phyloP scores from a whole-genome alignment of 768 basidiomycete genomes.

The Mycena venus region DNA sequence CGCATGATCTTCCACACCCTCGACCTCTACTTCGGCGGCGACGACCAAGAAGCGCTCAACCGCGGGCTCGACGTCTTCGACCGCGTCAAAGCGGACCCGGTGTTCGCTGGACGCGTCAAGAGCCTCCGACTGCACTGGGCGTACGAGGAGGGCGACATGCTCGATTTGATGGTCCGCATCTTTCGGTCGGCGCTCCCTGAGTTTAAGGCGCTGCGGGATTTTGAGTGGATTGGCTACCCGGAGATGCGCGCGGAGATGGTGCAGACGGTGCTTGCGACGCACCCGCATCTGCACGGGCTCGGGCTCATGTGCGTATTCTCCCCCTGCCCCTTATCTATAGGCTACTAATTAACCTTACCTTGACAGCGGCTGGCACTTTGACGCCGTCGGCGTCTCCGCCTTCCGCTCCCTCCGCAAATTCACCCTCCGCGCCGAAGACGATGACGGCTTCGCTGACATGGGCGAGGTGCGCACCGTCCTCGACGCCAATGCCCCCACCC shows the following conservation, averaged over 20 bases:
- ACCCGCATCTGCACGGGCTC: constrained; percentile 66
- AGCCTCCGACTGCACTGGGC: constrained; percentile 76
- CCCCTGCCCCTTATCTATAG: neutral
- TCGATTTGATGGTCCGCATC: constrained; percentile 71
- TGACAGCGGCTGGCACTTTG: constrained; percentile 78
- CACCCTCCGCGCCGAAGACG: constrained; percentile 77
- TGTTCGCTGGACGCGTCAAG: constrained; percentile 72
- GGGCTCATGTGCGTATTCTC: constrained; percentile 66
- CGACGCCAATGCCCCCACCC: constrained; percentile 68
- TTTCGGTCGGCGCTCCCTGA: constrained; percentile 74
- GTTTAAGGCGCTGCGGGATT: constrained; percentile 71
- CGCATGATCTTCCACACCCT: constrained; percentile 76
- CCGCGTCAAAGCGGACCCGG: constrained; percentile 70
- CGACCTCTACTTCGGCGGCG: constrained; percentile 73
- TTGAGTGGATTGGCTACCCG: constrained; percentile 86
- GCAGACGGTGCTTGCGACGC: constrained; percentile 65
- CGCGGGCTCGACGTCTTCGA: constrained; percentile 78
- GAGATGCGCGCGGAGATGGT: constrained; percentile 80
- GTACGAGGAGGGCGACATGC: constrained; percentile 77
- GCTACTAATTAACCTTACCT: neutral
- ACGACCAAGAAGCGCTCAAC: constrained; percentile 66
- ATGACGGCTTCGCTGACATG: constrained; percentile 80
- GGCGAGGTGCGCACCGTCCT: constrained; percentile 75
- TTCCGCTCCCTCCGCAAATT: constrained; percentile 74
- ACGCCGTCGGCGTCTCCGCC: constrained; percentile 75